phyloP scores from a whole-genome alignment of 2,329 filamentous ascomycete species.

The Colletotrichum neosansevieriae region DNA sequence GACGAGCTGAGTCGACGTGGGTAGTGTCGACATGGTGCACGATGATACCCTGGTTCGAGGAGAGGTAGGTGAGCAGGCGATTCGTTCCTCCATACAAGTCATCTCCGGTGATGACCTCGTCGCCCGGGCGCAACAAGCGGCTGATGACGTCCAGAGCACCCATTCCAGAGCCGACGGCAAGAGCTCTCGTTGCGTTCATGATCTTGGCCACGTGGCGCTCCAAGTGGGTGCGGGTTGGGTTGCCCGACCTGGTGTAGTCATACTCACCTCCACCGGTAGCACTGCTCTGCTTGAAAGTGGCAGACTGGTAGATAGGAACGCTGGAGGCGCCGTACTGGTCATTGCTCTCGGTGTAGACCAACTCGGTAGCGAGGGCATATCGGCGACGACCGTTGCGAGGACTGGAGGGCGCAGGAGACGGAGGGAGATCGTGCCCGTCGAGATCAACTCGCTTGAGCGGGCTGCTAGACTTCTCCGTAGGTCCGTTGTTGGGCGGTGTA shows the following conservation, averaged over 20 bases:
- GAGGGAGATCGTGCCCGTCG: constrained; percentile 86
- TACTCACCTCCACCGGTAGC: constrained; percentile 87
- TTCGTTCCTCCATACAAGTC: constrained; percentile 97
- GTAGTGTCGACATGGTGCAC: constrained; percentile 99
- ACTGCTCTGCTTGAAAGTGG: constrained; percentile 95
- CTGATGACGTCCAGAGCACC: constrained; percentile 97
- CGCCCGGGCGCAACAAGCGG: constrained; percentile 87
- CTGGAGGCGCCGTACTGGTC: constrained; percentile 98
- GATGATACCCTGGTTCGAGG: constrained; percentile 88
- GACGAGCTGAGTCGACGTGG: constrained; percentile 74
- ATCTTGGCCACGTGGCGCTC: constrained; percentile 98
- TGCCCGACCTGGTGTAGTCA: constrained; percentile 98
- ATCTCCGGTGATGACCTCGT: constrained; percentile 97
- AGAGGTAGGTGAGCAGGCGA: constrained; percentile 90
- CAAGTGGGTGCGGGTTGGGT: constrained; percentile 94
- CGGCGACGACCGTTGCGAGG: constrained; percentile 83
- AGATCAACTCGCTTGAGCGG: constrained; percentile 75
- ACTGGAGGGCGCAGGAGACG: constrained; percentile 92
- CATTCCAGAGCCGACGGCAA: constrained; percentile 98
- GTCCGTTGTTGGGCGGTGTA: constrained; percentile 34
- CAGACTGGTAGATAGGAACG: constrained; percentile 97
- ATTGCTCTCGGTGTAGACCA: constrained; percentile 95
- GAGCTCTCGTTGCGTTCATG: constrained; percentile 91
- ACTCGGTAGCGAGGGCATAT: constrained; percentile 94
- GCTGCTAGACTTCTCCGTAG: constrained; percentile 45